These are phyloP conservation scores for Endotrypanum monterogeii DNA, from an alignment of 208 protist species.

Conservation along the genomic window DNA sequence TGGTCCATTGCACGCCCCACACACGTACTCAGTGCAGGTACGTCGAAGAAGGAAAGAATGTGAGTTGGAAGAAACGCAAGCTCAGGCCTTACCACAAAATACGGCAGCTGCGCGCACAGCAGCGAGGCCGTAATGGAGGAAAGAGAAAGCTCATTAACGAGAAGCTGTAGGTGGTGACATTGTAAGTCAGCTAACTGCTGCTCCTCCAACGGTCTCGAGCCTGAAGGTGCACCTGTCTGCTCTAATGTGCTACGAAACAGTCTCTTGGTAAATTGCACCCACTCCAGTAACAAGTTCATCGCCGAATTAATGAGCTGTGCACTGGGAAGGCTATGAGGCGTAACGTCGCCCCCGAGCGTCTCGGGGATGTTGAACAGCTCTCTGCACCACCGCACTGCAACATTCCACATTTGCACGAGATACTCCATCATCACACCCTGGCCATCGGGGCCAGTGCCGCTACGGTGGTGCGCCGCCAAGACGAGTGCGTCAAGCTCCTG, in stretches of 20 bases:
- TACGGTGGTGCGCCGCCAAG: constrained; percentile 3
- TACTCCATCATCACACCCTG: not conserved
- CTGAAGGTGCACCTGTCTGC: not conserved
- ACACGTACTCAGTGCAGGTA: not conserved
- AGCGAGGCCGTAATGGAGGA: constrained; percentile 19
- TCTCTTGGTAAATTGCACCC: constrained; percentile 18
- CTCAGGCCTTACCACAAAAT: not conserved
- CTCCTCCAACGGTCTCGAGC: not conserved
- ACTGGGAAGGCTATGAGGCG: not conserved
- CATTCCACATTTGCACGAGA: constrained; percentile 24
- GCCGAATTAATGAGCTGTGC: not conserved
- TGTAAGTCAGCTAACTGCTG: constrained; percentile 5
- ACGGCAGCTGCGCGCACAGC: constrained; percentile 20
- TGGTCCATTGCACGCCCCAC: constrained; percentile 10
- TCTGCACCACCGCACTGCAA: constrained; percentile 26
- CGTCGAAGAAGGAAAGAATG: constrained; percentile 21
- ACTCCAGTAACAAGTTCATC: constrained; percentile 3
- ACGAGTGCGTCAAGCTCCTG: constrained; percentile 10
- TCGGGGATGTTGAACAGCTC: constrained; percentile 12
- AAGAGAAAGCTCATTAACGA: constrained; percentile 25
- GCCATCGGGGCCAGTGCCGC: not conserved
- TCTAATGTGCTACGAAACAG: constrained; percentile 12
- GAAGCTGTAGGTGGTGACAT: constrained; percentile 20
- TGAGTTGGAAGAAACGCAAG: constrained; percentile 21
- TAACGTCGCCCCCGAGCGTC: too few relatives aligned